phyloP scores from a whole-genome alignment of 2,329 filamentous ascomycete species.

The Paecilomyces variotii region DNA sequence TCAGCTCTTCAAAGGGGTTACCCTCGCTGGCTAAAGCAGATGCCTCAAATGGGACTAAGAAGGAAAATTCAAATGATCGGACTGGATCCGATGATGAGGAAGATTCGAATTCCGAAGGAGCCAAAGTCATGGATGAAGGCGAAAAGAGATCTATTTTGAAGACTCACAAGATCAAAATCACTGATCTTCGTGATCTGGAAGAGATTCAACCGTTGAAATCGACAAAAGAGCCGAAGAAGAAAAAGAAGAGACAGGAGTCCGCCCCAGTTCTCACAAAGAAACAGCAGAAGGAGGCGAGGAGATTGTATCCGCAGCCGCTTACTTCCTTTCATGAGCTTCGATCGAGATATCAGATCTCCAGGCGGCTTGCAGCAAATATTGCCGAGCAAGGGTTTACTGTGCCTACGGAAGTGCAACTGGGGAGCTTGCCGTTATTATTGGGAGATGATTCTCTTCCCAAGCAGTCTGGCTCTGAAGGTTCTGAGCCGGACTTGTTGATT shows the following conservation, averaged over 20 bases:
- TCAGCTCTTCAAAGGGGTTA: conserved; percentile 21
- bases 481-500: conserved; percentile 66
- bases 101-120: conserved; percentile 11
- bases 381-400: conserved; percentile 73
- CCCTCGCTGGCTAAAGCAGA: conserved; percentile 11
- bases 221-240: conserved; percentile 36
- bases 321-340: conserved; percentile 67
- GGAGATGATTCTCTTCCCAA: conserved; percentile 37
- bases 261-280: conserved; percentile 35
- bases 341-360: conserved; percentile 63
- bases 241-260: conserved; percentile 50
- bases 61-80: conserved; percentile 3
- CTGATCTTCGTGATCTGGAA: conserved; percentile 55
- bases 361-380: conserved; percentile 68
- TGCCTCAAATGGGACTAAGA: conserved; percentile 2
- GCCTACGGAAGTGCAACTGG: conserved; percentile 92
- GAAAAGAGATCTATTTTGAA: conserved; percentile 67
- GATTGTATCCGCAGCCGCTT: conserved; percentile 72
- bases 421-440: conserved; percentile 70
- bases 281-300: conserved; percentile 43
- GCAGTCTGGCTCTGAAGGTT: conserved; percentile 19
- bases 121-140: conserved; percentile 50
- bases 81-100: conserved; percentile 13
- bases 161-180: conserved; percentile 77
- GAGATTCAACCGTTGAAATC: conserved; percentile 19